Evolutionary conservation across 73 alveolate genomes (phyloP), one percentile per base, ranked within the genome.

Genomic region (Paramecium octaurelia): DNA sequence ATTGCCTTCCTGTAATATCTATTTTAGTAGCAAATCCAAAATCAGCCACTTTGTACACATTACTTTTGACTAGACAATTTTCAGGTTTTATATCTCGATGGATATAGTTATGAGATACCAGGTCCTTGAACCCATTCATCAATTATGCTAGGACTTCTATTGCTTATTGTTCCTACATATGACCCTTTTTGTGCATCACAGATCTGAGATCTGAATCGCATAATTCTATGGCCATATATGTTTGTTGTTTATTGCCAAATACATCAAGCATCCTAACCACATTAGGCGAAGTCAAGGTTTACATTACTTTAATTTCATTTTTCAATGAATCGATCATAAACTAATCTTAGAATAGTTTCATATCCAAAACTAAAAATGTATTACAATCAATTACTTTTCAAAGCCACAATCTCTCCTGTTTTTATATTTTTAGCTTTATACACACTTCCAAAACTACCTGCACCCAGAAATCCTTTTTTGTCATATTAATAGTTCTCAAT

Each of bases 31-130:
- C 86, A 71, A 89, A 89, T 20, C 92, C 91, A 24, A 89, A 89
- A 38, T 89, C 94, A 29, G 94, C 71, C 71, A 89, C 88, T 31
- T 89, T 89, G 2, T 77, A 58, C 6, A 50, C 27, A 23, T 85
- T 85, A 1, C 64, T 83, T 0, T 83, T 40, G 2, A 89, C 59
- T 18, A 89, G 40, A 9, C 42, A 18, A 64, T 89, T 89, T 70
- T 77, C 94, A 3, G 91, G 94, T 60, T 89, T 89, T 5, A 73
- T 73, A 46, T 89, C 94, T 89, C 92, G 71, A 89, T 89, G 92
- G 18, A 71, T 89, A 12, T 38, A 44, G 31, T 76, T 73, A 24
- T 12, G 60, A 11, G 42, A 71, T 21, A 24, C 24, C 42, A 89
- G 38, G 16, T 89, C 92, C 23, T 70, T 46, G 29, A 89, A 89